These are phyloP conservation scores for Penicillium sp. DNA, from an alignment of 2,329 filamentous ascomycete genomes.

Conservation along the genomic window DNA sequence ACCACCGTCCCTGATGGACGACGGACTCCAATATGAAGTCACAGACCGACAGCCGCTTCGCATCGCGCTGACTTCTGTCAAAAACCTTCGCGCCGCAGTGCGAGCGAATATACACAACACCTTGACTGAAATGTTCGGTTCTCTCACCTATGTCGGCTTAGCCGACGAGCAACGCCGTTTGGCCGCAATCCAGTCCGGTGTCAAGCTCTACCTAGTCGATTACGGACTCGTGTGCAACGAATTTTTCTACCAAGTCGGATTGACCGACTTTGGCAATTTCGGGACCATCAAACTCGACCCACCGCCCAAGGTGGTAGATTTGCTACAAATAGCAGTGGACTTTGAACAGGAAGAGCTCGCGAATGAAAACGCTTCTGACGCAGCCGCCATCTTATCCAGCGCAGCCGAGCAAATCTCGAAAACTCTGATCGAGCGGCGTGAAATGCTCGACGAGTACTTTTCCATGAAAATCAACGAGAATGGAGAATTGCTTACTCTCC, in stretches of 20 bases:
- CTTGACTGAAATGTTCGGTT: slow-evolving; percentile 78
- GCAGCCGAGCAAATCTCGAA: slow-evolving; percentile 60
- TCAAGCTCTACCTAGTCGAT: slow-evolving; percentile 87
- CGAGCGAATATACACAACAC: slow-evolving; percentile 76
- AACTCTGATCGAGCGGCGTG: slow-evolving; percentile 67
- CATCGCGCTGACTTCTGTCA: slow-evolving; percentile 77
- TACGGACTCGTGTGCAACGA: slow-evolving; percentile 83
- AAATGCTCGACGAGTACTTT: slow-evolving; percentile 93
- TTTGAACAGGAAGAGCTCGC: slow-evolving; percentile 53
- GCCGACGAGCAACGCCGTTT: slow-evolving; percentile 82
- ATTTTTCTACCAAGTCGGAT: slow-evolving; percentile 90
- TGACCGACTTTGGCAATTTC: slow-evolving; percentile 95
- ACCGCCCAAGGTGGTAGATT: slow-evolving; percentile 61
- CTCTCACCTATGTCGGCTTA: slow-evolving; percentile 87
- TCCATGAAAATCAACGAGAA: slow-evolving; percentile 71
- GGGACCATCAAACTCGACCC: slow-evolving; percentile 75
- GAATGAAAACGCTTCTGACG: slow-evolving; percentile 22
- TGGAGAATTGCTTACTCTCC: slow-evolving; percentile 72
- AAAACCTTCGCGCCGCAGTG: slow-evolving; percentile 73
- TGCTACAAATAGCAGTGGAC: slow-evolving; percentile 68
- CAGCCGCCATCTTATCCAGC: slow-evolving; percentile 53
- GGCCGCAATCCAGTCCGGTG: slow-evolving; percentile 85
- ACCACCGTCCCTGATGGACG: slow-evolving; percentile 24
- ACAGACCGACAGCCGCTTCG: slow-evolving; percentile 62
- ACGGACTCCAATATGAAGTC: slow-evolving; percentile 63